These are phyloP conservation scores for Aspergillus hiratsukae DNA, from an alignment of 2,329 filamentous ascomycete species.

Conservation along the genomic window DNA sequence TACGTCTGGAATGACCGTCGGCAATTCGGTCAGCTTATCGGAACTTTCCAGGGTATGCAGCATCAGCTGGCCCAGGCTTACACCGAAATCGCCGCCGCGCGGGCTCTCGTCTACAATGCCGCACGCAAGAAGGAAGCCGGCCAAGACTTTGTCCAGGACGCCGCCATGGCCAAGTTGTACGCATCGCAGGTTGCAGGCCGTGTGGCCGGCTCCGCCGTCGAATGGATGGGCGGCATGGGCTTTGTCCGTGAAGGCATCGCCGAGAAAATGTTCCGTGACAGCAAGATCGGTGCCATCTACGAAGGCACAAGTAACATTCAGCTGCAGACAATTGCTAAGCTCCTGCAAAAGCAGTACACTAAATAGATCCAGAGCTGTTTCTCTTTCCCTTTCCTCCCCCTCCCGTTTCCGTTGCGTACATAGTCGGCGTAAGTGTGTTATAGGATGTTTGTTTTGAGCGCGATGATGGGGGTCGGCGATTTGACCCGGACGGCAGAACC, in stretches of 20 bases:
- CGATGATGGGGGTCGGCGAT: background rate
- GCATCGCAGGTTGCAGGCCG: slow-evolving; percentile 86
- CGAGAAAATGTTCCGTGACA: slow-evolving; percentile 96
- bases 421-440: background rate
- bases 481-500: background rate
- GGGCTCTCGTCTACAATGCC: slow-evolving; percentile 91
- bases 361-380: slow-evolving; percentile 32
- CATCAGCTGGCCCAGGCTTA: slow-evolving; percentile 96
- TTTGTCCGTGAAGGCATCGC: slow-evolving; percentile 94
- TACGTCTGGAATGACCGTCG: slow-evolving; percentile 98
- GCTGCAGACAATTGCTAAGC: slow-evolving; percentile 65
- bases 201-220: slow-evolving; percentile 79
- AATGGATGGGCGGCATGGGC: slow-evolving; percentile 99
- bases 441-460: background rate
- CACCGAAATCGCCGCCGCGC: slow-evolving; percentile 85
- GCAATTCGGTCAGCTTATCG: slow-evolving; percentile 90
- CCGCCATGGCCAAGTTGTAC: slow-evolving; percentile 97
- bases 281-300: slow-evolving; percentile 98
- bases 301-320: slow-evolving; percentile 73
- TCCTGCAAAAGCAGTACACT: slow-evolving; percentile 66
- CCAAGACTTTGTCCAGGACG: slow-evolving; percentile 89
- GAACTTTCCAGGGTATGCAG: slow-evolving; percentile 99
- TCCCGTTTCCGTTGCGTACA: slow-evolving; percentile 6
- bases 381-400: slow-evolving; percentile 1
- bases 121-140: slow-evolving; percentile 97